Base-by-base conservation (phyloP, 352 stramenopile species). In the Plasmopara muralis region DNA sequence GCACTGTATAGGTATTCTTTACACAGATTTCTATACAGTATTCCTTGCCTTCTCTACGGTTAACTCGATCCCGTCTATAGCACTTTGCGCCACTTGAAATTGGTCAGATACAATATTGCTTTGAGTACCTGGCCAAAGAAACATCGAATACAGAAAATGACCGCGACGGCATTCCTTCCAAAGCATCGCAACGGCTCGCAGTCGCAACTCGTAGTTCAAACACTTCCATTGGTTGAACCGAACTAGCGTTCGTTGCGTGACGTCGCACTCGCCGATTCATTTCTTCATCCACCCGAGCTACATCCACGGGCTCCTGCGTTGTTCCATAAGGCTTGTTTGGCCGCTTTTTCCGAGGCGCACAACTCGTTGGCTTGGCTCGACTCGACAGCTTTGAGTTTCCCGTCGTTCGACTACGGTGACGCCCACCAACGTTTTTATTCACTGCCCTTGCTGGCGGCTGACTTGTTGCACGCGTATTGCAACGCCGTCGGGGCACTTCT, bases 71-170 rank as follows among this genome's bases (percentile, higher is more conserved):
- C n/a, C n/a, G n/a, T n/a, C n/a, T n/a, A n/a, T n/a, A n/a, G n/a
- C 31, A 34, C 31, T 46, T 39, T 10, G 48, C 51, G 52, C 31
- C 43, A 39, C 47, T 82, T 85, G 57, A 82, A 82, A 35, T 46
- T 65, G 28, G 53, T 63, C 16, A 85, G 50, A 51, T 85, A 85
- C 30, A 70, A 85, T 40, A 71, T 15, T 58, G 47, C 39, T 68
- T 68, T 29, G 69, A 69, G 50, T 74, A 70, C 39, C 60, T 55
- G 25, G 39, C 55, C 35, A 20, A 60, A 50, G 58, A 45, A 35
- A 41, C 37, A 41, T 41, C 25, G 46, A 12, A 20, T n/a, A 47
- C 35, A 9, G 42, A 48, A 30, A 33, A 39, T 29, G 39, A 20
- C 40, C 47, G 6, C 9, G 51, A 44, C 30, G 40, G 49, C 35